These are phyloP conservation scores for Tetrapyrgos nigripes DNA, from an alignment of 1,284 basidiomycete genomes.

Conservation along the genomic window DNA sequence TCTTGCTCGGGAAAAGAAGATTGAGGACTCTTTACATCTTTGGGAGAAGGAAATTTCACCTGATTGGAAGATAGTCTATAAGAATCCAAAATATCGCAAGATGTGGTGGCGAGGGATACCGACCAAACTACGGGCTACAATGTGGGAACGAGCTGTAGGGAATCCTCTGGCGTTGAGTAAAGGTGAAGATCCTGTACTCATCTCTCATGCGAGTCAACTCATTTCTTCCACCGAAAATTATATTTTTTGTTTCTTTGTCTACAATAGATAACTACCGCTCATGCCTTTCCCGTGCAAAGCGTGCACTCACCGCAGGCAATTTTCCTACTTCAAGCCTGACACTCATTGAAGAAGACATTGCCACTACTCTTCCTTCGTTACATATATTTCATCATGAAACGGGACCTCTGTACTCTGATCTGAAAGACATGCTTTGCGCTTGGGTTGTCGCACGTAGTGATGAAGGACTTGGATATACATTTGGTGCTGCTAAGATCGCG, in stretches of 20 bases:
- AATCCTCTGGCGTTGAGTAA: constrained; percentile 89
- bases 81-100: constrained; percentile 67
- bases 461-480: constrained; percentile 83
- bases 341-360: constrained; percentile 83
- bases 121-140: constrained; percentile 79
- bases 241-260: constrained; percentile 5
- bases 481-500: constrained; percentile 75
- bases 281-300: constrained; percentile 77
- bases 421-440: constrained; percentile 88
- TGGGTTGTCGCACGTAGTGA: constrained; percentile 93
- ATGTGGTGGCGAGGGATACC: constrained; percentile 97
- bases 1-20: constrained; percentile 65
- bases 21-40: constrained; percentile 71
- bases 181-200: constrained; percentile 55
- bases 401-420: constrained; percentile 86
- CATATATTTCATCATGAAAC: constrained; percentile 84
- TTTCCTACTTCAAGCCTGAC: constrained; percentile 78
- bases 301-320: constrained; percentile 70
- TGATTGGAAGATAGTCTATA: constrained; percentile 81
- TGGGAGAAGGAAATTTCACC: constrained; percentile 87
- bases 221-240: constrained; percentile 14
- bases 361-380: constrained; percentile 82
- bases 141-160: constrained; percentile 92
- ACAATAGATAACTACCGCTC: constrained; percentile 76
- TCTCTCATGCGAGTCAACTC: constrained; percentile 16